A percentile compares a stretch with the other conserved stretches of the same genome.
Conservation (phyloP, 2,329 filamentous ascomycete genomes). For the Venturia oleaginea region DNA sequence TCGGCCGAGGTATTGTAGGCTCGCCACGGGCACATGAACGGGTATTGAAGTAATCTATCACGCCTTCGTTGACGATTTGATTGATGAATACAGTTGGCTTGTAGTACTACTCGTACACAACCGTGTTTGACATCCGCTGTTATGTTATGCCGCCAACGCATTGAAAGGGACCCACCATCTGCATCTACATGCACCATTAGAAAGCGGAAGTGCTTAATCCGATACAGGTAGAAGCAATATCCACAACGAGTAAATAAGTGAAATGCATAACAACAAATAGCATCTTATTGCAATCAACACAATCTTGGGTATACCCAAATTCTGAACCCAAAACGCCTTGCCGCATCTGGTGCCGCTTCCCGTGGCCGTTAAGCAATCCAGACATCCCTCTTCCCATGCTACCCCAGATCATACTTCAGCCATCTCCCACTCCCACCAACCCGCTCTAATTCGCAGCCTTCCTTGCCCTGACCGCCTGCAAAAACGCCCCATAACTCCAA, state of each 20-base stretch:
- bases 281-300: background rate
- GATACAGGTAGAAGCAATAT: background rate
- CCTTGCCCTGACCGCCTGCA: conserved; percentile 31
- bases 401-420: background rate
- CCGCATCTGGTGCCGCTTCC: background rate
- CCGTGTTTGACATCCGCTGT: no score
- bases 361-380: background rate
- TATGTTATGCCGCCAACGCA: no score
- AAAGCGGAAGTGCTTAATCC: no score
- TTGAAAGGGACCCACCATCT: no score
- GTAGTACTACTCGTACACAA: no score
- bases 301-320: background rate
- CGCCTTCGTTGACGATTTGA: background rate
- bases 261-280: background rate
- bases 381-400: background rate
- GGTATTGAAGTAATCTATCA: background rate
- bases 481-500: conserved; percentile 37
- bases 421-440: background rate
- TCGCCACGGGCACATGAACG: background rate
- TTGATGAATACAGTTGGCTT: no score
- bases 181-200: no score
- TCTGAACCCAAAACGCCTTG: background rate
- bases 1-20: background rate
- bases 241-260: background rate
- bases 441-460: conserved; percentile 13